phyloP scores from a whole-genome alignment of 176 grass and related monocot species.

The Poa annua region DNA sequence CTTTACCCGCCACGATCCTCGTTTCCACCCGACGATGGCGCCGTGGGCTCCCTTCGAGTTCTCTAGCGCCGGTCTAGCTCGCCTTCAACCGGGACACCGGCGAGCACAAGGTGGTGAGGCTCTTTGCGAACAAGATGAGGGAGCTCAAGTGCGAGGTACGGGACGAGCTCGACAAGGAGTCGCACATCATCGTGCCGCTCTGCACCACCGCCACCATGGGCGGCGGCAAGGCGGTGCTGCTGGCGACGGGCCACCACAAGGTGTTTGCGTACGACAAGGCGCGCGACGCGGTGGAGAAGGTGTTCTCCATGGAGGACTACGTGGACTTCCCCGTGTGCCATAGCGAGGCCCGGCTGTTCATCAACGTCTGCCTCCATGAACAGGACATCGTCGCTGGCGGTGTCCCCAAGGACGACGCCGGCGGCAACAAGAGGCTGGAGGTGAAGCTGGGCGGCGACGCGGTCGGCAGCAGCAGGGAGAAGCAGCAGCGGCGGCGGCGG shows the following conservation, averaged over 20 bases:
- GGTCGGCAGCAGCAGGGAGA: background rate
- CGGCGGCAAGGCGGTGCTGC: background rate
- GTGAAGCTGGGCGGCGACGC: background rate
- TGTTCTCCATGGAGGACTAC: background rate
- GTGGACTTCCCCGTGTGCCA: background rate
- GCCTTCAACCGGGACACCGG: background rate
- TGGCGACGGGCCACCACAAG: background rate
- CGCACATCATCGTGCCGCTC: background rate
- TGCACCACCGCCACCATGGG: background rate
- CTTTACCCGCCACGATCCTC: background rate
- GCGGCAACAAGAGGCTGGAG: background rate
- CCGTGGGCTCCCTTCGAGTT: background rate
- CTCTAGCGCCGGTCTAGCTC: background rate
- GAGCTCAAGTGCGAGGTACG: constrained; percentile 2
- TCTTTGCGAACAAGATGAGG: background rate
- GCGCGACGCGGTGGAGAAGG: background rate
- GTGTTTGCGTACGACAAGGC: background rate
- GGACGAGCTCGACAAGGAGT: background rate
- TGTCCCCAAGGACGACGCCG: background rate
- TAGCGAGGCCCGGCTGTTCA: background rate
- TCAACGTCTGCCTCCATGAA: background rate
- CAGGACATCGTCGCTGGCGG: background rate
- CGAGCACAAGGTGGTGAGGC: constrained; percentile 3
- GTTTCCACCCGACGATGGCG: background rate
- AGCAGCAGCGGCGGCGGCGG: background rate